Base-by-base conservation (phyloP, 352 stramenopile species). In the Aphanomyces euteiches region DNA sequence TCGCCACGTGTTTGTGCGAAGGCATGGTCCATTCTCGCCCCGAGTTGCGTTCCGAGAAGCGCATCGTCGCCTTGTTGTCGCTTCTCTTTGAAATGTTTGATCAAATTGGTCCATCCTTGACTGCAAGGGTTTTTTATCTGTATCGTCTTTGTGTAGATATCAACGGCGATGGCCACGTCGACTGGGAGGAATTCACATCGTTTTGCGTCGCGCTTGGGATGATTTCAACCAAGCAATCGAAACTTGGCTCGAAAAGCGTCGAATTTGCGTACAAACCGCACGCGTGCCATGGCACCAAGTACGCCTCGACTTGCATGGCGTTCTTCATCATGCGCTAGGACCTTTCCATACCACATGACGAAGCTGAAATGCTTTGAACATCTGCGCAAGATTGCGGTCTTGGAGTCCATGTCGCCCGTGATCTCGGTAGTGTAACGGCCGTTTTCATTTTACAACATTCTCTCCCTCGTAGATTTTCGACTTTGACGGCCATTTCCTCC, bases 171-270 rank as follows among this genome's bases (percentile, higher is more conserved):
- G 76, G 73, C 0, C 34, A 77, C 4, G 83, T 95, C 19, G 83
- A 92, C 45, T 95, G 87, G 87, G 85, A 95, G 57, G 87, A 95
- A 71, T 93, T 95, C 68, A 91, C 85, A 45, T 88, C 83, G 0
- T 90, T 92, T 69, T 92, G 85, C 57, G 80, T 92, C 5, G 80
- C 80, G 43, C 54, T 89, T 2, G 87, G 85, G 15, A 78, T 90
- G 8, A 78, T 89, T 5, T 76, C 79, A 2, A 88, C 83, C 5
- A 74, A 78, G 8, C 66, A 75, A 12, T 68, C 77, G 53, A 36
- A 77, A 3, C 10, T 77, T 2, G 65, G 56, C 40, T 4, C 58
- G 66, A 47, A 21, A n/a, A 50, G 64, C 38, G 54, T 70, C 39
- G 64, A 70, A 21, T 70, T 63, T 34, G 5, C 19, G 7, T 69